Base-by-base conservation (phyloP, 2,329 filamentous ascomycete genomes). In the Teratosphaeria pseudoeucalypti region DNA sequence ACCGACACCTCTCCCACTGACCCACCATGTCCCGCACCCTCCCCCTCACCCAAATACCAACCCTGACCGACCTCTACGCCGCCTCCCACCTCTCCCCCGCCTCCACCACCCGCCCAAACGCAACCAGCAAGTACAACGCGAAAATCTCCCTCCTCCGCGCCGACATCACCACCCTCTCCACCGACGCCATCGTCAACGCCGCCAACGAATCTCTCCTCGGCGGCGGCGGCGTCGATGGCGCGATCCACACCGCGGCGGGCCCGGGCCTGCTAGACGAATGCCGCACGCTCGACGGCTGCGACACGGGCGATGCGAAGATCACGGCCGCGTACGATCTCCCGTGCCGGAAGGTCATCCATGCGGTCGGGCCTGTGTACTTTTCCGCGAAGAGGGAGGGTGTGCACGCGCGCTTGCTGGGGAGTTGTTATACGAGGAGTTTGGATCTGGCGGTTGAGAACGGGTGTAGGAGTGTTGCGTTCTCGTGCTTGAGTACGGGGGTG, bases 141-240 rank as follows among this genome's bases (percentile, higher is more conserved):
- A 85, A 83, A 63, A 80, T 96, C 67, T 83, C 82, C 54, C 76
- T 92, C 43, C 80, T 90, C 64, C 82, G 83, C 59, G 83, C 84
- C 66, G 90, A 96, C 73, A 95, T 97, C 73, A 96, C 92, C 14
- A 85, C 79, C 14, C 82, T 97, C 3, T 72, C 80, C 34, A 81
- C 91, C 54, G 89, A 91, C 69, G 87, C 88, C 64, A 94, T 96
- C 66, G 92, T 97, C 72, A 97, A 97, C 72, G 92, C 94, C 0
- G 92, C 94, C 53, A 97, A 97, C 73, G 76, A 75, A 10, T 81
- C 81, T 1, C 83, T 97, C 0, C 80, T 88, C 0, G 91, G 92
- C 58, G 94, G 94, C 57, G 90, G 91, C n/a, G 94, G 94, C 39
- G 91, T 97, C 16, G 79, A 81, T 60, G 78, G 78, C 47, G 77